Evolutionary conservation across 441 rosid species (phyloP), one percentile per base, ranked within the genome.

Genomic region (Pelargonium australe): DNA sequence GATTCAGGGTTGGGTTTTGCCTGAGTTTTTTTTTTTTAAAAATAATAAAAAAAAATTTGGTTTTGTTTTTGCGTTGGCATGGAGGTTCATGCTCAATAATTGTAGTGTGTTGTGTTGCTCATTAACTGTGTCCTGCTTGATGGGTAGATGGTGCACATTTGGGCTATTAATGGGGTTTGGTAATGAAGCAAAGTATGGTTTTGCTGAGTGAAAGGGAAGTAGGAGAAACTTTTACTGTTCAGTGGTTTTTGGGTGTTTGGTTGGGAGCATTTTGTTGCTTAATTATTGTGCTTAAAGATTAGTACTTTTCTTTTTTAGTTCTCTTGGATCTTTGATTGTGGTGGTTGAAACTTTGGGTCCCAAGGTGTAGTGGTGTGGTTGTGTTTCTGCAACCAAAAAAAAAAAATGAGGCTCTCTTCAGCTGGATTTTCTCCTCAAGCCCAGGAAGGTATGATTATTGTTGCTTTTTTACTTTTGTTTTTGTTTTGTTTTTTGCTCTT

Each of bases 341-440:
- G 72, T 65, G 55, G 76, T 58, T 1, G 7, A 45, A 23, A 79
- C 74, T 72, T 81, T 75, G 73, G 79, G 77, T 72, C 79, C 80
- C 81, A 75, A 72, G 77, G 72, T 66, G 1, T 70, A 66, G 34
- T 64, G 31, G 31, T 25, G 31, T 25, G 31, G 31, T 25, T 78
- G 40, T 65, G 45, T 73, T 67, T 73, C 25, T 78, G 63, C 63
- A 57, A 1, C 31, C 31, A 25, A 2, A 25, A 25, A 25, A 25
- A 25, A 51, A 77, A 76, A 75, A 93, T 95, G 99, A 95, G 90
- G 84, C 91, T 87, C 68, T 86, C 97, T 81, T 73, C 96, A 43
- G 87, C 96, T 86, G 95, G 96, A 71, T 90, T 87, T 76, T 87
- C 77, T 85, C 93, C 93, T 64, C 93, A 88, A 82, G 23, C 81